Evolutionary conservation across 2,329 filamentous ascomycete genomes (phyloP), one percentile per base, ranked within the genome.

Genomic region (Aspergillus glaucus): DNA sequence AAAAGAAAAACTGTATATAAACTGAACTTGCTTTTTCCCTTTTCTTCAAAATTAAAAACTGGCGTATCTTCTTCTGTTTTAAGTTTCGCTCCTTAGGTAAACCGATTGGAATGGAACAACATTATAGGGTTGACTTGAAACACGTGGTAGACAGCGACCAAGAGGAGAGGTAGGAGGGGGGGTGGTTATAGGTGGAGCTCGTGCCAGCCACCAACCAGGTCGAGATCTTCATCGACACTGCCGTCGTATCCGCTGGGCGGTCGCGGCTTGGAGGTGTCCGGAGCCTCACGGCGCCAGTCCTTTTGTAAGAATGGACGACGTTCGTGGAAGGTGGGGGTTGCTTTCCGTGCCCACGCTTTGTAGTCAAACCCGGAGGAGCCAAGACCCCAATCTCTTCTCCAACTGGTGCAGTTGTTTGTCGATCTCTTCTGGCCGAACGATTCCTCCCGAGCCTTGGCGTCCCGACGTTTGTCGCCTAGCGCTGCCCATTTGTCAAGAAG

Each of bases 161-260:
- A 21, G 34, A 12, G 48, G 43, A 47, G 9, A 36, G 30, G 34
- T 45, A 34, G 30, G n/a, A 42, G 22, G 36, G 3, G 22, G 40
- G 48, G 22, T 8, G 10, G 41, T 60, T 80, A 82, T 69, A 81
- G 77, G 69, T 82, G 79, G 68, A 81, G 76, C 67, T 84, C 83
- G 70, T 87, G 84, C 83, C 88, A 94, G 74, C 87, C 88, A 77
- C 90, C 90, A 83, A 95, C 88, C 85, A 92, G 95, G 82, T 95
- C 90, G 76, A 91, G 74, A 65, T 92, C 87, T 65, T 84, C 85
- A 68, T 88, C 69, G 24, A 69, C 49, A 42, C 61, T 69, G 48
- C 62, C 80, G 73, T 86, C 85, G 64, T 77, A 70, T 59, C 63
- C 60, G 42, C 63, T 62, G 40, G 63, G 58, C 52, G 55, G 62